phyloP scores from a whole-genome alignment of 2,329 filamentous ascomycete species.

The Microcyclospora tardicrescens region DNA sequence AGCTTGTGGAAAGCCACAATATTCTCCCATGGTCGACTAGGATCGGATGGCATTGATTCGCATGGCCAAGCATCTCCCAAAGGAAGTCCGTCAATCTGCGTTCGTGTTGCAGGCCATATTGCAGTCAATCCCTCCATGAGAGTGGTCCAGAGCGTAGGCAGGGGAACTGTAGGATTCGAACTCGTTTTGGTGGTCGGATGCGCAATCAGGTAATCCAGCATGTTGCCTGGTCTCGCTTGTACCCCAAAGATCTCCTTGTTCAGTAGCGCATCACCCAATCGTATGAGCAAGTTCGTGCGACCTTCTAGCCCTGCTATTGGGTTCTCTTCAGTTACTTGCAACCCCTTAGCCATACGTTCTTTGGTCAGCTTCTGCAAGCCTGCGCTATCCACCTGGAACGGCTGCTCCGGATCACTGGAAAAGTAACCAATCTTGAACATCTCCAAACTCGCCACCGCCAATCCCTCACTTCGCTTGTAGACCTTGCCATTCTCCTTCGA shows the following conservation, averaged over 20 bases:
- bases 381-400: constrained; percentile 77
- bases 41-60: constrained; percentile 64
- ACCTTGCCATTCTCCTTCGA: constrained; percentile 74
- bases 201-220: constrained; percentile 88
- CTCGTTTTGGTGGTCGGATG: constrained; percentile 83
- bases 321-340: constrained; percentile 74
- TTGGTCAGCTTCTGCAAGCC: constrained; percentile 63
- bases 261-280: constrained; percentile 62
- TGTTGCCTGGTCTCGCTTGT: constrained; percentile 77
- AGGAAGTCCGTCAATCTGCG: constrained; percentile 71
- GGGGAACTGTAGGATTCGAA: constrained; percentile 71
- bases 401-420: constrained; percentile 68
- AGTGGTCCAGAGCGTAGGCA: constrained; percentile 81
- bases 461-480: constrained; percentile 75
- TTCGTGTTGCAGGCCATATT: constrained; percentile 83
- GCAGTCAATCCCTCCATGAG: constrained; percentile 75
- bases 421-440: constrained; percentile 93
- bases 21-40: constrained; percentile 59
- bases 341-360: constrained; percentile 60
- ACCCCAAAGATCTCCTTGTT: constrained; percentile 75
- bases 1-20: constrained; percentile 90
- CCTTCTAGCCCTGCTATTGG: constrained; percentile 76
- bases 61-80: constrained; percentile 94
- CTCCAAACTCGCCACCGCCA: constrained; percentile 65
- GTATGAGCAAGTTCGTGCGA: constrained; percentile 63